Evolutionary conservation across 305 asterid species (phyloP).

Genomic region (Rubia tinctorum): DNA sequence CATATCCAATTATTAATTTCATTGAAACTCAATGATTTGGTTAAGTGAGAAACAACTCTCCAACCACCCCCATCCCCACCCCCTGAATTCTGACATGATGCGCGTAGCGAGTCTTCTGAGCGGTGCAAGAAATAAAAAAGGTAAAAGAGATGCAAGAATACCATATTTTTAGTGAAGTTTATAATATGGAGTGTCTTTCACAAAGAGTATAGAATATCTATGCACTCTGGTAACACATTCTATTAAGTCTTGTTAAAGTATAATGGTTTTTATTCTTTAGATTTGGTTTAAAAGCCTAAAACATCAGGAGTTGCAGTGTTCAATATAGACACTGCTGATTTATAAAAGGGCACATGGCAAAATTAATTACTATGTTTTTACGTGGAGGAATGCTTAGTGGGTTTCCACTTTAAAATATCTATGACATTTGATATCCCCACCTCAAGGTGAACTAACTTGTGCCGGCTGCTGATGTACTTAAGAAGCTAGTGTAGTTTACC

Average conservation of each 20-base stretch:
- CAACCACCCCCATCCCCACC: background rate
- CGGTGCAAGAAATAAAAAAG: background rate
- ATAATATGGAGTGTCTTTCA: background rate
- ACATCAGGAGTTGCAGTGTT: background rate
- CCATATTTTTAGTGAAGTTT: background rate
- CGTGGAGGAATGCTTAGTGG: background rate
- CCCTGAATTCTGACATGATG: background rate
- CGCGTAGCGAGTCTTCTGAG: background rate
- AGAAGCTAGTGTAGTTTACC: background rate
- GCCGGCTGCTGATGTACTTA: background rate
- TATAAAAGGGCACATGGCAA: background rate
- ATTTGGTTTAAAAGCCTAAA: background rate
- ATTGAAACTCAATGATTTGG: conserved; percentile 1
- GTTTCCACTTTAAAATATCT: background rate
- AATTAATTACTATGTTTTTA: background rate
- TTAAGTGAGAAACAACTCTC: background rate
- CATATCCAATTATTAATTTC: background rate
- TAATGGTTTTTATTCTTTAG: background rate
- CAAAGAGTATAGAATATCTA: background rate
- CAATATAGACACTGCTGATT: background rate
- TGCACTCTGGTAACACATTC: background rate
- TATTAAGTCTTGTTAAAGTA: conserved; percentile 4
- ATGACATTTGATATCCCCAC: background rate
- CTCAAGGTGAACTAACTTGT: background rate
- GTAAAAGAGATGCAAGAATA: background rate